Evolutionary conservation across 306 rosid genomes (phyloP), one percentile per base, ranked within the genome.

Genomic region (Astragalus membranaceus): DNA sequence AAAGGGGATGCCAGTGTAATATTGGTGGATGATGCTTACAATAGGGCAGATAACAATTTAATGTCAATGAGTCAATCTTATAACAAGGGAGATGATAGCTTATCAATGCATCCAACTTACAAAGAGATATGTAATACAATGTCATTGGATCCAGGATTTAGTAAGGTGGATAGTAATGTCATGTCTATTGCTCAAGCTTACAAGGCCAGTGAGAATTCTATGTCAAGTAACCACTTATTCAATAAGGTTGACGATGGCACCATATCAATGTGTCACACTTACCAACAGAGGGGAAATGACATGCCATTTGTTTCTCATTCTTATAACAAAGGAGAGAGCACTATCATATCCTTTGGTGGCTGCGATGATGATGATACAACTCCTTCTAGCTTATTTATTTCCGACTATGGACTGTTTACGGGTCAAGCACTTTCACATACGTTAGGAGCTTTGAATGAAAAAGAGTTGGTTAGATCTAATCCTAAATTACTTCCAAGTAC

Each of bases 321-420:
- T 43, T 84, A 77, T 70, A 79, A 59, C 39, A 85, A 79, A 60
- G 89, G 91, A 39, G 89, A 85, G 81, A 82, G 89, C 82, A 87
- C 86, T 47, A 87, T 87, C 71, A 90, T 90, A 78, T 90, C 91
- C 49, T 88, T 90, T 79, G 96, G 96, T 32, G 87, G 89, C 30
- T 76, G 76, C 60, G 79, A 78, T 9, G 78, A 85, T 80, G 87
- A 83, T 23, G 87, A 87, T 62, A 54, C 66, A 55, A 74, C 70
- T 73, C 65, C 81, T 32, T 87, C 90, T 1, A 78, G 68, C 23
- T 62, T 69, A 16, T 76, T 80, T 64, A 15, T 84, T 42, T 74
- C 88, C 15, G 46, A 76, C 67, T 84, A 87, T 70, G 93, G 78
- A 49, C 79, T 84, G 42, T 71, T 86, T 68, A 80, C 84, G 85